phyloP scores from a whole-genome alignment of 108 stramenopile species.

The Nitzschia palea region DNA sequence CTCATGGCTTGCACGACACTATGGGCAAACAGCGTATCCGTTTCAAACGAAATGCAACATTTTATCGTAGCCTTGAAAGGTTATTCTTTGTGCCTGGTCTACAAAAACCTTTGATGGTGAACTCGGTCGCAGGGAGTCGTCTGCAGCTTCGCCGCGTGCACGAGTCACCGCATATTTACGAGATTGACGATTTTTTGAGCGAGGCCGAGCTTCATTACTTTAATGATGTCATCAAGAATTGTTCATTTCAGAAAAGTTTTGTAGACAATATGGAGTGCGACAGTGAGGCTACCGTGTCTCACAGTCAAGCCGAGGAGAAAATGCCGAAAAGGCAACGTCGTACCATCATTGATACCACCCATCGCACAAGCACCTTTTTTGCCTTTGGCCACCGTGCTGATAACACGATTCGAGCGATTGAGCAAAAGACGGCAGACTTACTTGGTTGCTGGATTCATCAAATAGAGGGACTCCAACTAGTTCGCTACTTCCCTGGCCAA shows the following conservation, averaged over 20 bases:
- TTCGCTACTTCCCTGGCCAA: conserved; percentile 61
- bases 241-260: conserved; percentile 45
- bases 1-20: neutral
- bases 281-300: neutral
- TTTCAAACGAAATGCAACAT: conserved; percentile 6
- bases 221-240: conserved; percentile 18
- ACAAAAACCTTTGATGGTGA: neutral
- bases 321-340: conserved; percentile 9
- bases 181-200: conserved; percentile 65
- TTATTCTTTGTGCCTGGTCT: conserved; percentile 19
- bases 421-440: conserved; percentile 48
- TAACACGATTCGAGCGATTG: conserved; percentile 52
- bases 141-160: conserved; percentile 23
- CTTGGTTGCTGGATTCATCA: conserved; percentile 48
- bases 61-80: conserved; percentile 18
- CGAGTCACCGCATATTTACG: conserved; percentile 49
- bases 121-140: conserved; percentile 12
- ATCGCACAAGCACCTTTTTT: conserved; percentile 63
- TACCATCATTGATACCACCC: conserved; percentile 37
- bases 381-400: conserved; percentile 51
- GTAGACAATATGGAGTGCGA: conserved; percentile 44
- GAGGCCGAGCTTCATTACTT: conserved; percentile 53
- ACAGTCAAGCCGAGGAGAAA: neutral
- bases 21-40: conserved; percentile 1
- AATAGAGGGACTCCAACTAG: conserved; percentile 65